Conservation (phyloP, 305 asterid genomes). For the Plantago coronopus region DNA sequence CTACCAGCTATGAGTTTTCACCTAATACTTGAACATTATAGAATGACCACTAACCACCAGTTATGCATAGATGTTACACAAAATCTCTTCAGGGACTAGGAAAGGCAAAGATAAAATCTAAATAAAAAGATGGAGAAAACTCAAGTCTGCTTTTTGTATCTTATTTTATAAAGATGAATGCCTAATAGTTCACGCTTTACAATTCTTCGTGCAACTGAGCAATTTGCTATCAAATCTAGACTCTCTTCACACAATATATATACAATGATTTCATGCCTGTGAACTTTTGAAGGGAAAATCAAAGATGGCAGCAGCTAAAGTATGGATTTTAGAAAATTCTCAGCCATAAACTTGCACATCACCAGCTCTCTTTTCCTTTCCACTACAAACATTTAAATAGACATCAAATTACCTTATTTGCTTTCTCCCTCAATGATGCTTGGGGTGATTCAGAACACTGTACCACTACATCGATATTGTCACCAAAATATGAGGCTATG, state of each 20-base stretch:
- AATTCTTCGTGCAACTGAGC: neutral
- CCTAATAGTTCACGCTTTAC: neutral
- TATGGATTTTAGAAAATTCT: neutral
- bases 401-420: constrained; percentile 61
- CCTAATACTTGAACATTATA: neutral
- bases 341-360: neutral
- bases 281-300: constrained; percentile 16
- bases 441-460: constrained; percentile 95
- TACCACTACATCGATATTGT: constrained; percentile 60
- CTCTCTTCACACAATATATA: constrained; percentile 5
- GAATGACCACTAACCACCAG: neutral
- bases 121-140: neutral
- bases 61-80: neutral
- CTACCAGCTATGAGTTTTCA: constrained; percentile 1
- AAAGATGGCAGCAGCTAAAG: neutral
- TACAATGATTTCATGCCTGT: constrained; percentile 7
- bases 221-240: constrained; percentile 1
- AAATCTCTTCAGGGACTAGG: neutral
- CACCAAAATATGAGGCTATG: constrained; percentile 61
- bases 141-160: neutral
- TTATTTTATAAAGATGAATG: neutral
- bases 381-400: constrained; percentile 15
- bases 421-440: constrained; percentile 93
- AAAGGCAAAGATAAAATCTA: neutral
- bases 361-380: constrained; percentile 12